phyloP scores from a whole-genome alignment of 1,284 basidiomycete species.

The Ceratobasidium sp. region DNA sequence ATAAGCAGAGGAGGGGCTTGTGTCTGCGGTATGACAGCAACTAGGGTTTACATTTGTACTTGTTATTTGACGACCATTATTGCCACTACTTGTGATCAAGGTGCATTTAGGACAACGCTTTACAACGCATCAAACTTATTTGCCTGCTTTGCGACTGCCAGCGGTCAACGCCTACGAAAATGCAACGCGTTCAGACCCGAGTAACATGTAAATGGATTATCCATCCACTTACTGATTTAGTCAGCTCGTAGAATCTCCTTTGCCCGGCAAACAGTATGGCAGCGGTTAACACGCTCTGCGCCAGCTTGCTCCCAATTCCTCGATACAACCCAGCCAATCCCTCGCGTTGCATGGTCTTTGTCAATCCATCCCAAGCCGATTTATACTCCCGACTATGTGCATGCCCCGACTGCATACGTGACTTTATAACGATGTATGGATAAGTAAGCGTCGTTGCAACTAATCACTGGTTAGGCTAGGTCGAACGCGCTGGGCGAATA shows the following conservation, averaged over 20 bases:
- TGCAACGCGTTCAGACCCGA: neutral
- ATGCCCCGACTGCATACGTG: slow-evolving; percentile 78
- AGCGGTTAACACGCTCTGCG: slow-evolving; percentile 89
- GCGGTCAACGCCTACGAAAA: slow-evolving; percentile 2
- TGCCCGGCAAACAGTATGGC: slow-evolving; percentile 89
- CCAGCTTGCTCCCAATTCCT: slow-evolving; percentile 82
- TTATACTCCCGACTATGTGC: slow-evolving; percentile 67
- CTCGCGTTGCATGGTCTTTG: slow-evolving; percentile 75
- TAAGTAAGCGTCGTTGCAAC: slow-evolving; percentile 78
- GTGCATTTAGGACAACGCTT: neutral
- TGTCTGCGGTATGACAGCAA: neutral
- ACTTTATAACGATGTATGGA: slow-evolving; percentile 87
- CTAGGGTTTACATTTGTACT: neutral
- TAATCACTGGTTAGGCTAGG: slow-evolving; percentile 45
- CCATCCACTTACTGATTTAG: slow-evolving; percentile 41
- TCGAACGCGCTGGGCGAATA: slow-evolving; percentile 13
- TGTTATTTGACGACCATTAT: neutral
- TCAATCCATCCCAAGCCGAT: slow-evolving; percentile 72
- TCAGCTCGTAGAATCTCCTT: slow-evolving; percentile 59
- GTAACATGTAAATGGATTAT: neutral
- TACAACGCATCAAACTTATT: neutral
- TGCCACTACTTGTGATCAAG: neutral
- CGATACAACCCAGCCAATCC: slow-evolving; percentile 83
- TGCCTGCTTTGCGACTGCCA: neutral
- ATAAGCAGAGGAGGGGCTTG: slow-evolving; percentile 38